Base-by-base conservation (phyloP, 1,284 basidiomycete genomes). In the Hypsizygus ulmarius region DNA sequence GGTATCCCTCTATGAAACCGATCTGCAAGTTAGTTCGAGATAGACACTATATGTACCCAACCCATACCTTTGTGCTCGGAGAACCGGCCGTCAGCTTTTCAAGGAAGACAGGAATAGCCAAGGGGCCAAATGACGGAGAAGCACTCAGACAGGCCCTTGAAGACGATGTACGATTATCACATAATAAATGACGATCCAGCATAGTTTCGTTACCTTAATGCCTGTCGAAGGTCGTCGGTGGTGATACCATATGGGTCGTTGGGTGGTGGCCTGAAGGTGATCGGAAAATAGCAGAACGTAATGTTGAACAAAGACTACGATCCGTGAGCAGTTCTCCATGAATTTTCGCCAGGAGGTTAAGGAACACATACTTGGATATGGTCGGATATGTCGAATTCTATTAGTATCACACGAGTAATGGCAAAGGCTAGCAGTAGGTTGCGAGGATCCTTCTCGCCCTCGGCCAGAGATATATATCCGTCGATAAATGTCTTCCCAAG, bases 261-360 rank as follows among this genome's bases (percentile, higher is more conserved):
- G 0, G 93, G 90, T 5, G 95, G 93, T 9, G 95, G 93, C 44
- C 90, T 82, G 73, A 97, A 99, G 0, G 93, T 93, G 57, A 99
- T 99, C 1, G 97, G 97, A 69, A 98, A 99, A 69, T 99, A 99
- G 68, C 97, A 99, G 67, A 95, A 99, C 0, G 88, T 90, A 61
- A 98, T 85, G 62, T 99, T 93, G 70, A 97, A 99, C 50, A 99
- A 74, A 49, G 87, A 81, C 92, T 96, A 59, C 15, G 28, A n/a
- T 16, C 19, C 2, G n/a, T 4, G 25, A 33, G 33, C 27, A 14
- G 29, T 16, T 43, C 3, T 39, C 29, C 37, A 25, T 14, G 50
- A 21, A 25, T 16, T 10, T 30, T 30, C 18, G 21, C 40, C 19
- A 28, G 19, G 15, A n/a, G 3, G 4, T 19, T 29, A 9, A 40